Base-by-base conservation (phyloP, 2,329 filamentous ascomycete genomes). In the Akanthomyces uredinophilus region DNA sequence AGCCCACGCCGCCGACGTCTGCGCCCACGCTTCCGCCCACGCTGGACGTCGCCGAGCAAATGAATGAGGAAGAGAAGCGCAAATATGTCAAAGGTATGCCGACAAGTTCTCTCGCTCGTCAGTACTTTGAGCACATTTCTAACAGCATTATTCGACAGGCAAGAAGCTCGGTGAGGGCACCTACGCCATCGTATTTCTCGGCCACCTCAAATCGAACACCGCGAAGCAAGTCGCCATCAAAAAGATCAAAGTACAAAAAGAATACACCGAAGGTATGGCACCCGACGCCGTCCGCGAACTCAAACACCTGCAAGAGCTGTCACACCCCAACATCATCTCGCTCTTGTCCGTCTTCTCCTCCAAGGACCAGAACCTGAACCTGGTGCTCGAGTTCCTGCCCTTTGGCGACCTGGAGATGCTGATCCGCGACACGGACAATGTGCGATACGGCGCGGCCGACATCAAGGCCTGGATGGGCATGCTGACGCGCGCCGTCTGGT, bases 381-480 rank as follows among this genome's bases (percentile, higher is more conserved):
- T 99, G 10, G 95, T 99, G 27, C 87, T 99, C 68, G 95, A 99
- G 76, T 96, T 90, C 75, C 83, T 98, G 4, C 93, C 94, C 0
- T 85, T 91, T n/a, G 94, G 95, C 66, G 95, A 99, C 76, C 83
- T 99, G 32, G 92, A 98, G 76, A 92, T 93, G 83, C 85, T 99
- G 63, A 96, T 96, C 74, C 91, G 91, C 73, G 93, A 98, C 75
- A 87, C 84, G 35, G 84, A 88, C 51, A 80, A 80, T 60, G 88
- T 97, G 52, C 86, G 87, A 60, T 98, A 98, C 74, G 90, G 90
- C 65, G 85, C 87, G 13, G 90, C 91, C 20, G 95, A 99, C 74
- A 92, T 98, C 75, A 99, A 99, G 75, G 90, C 92, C 18, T 99
- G 95, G 95, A 96, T 97, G 88, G 91, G 90, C 66, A 98, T 98